phyloP scores from a whole-genome alignment of 1,139 yeast genomes.

The Nakaseomyces nivariensis region DNA sequence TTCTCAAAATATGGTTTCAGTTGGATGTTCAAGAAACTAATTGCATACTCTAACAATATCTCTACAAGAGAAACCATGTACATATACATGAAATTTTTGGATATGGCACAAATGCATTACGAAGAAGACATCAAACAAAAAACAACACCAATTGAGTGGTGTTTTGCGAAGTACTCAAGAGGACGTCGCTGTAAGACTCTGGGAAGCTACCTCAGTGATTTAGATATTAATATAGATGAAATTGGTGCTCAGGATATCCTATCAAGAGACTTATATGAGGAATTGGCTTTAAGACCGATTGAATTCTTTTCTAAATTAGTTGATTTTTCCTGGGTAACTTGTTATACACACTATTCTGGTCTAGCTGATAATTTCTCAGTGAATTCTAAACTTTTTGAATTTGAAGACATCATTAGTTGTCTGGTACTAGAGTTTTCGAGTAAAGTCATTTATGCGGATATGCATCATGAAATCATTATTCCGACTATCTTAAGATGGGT shows the following conservation, averaged over 20 bases:
- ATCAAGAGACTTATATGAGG: background rate
- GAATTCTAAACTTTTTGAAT: background rate
- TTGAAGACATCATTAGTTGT: background rate
- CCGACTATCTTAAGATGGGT: background rate
- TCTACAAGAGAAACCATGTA: conserved; percentile 10
- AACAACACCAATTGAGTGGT: conserved; percentile 3
- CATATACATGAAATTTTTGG: conserved; percentile 10
- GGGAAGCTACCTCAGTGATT: background rate
- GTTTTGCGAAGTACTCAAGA: background rate
- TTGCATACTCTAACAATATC: conserved; percentile 5
- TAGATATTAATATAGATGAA: background rate
- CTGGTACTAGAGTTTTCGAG: background rate
- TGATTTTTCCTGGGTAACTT: background rate
- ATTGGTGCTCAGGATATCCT: background rate
- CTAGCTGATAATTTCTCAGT: background rate
- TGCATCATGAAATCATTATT: conserved; percentile 2
- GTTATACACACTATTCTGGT: background rate
- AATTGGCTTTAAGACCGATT: background rate
- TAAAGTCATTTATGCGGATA: conserved; percentile 1
- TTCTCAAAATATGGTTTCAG: conserved; percentile 10
- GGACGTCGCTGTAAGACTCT: conserved; percentile 3
- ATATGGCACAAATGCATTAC: conserved; percentile 5
- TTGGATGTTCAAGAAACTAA: conserved; percentile 10
- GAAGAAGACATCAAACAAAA: conserved; percentile 2
- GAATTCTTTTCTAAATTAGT: background rate